These are phyloP conservation scores for Starmerella bacillaris DNA, from an alignment of 805 yeast genomes.

Conservation along the genomic window DNA sequence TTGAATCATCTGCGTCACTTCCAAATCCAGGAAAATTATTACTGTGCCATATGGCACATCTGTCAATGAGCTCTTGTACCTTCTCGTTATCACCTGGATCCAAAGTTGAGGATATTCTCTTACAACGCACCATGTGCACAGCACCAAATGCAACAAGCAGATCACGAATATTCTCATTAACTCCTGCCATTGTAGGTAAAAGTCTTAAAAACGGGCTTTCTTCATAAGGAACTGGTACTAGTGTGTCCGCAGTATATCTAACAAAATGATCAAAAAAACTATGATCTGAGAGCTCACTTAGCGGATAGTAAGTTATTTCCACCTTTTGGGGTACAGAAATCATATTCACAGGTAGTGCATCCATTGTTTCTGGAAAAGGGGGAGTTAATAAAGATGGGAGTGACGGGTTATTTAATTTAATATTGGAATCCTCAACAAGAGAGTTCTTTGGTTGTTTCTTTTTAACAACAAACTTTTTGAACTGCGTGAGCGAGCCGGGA, in stretches of 20 bases:
- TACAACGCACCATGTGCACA: slow-evolving; percentile 6
- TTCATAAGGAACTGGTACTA: slow-evolving; percentile 52
- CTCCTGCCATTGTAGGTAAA: slow-evolving; percentile 51
- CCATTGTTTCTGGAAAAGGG: slow-evolving; percentile 4
- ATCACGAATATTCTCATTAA: slow-evolving; percentile 15
- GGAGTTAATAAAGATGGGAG: slow-evolving; percentile 4
- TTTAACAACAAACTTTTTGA: slow-evolving; percentile 9
- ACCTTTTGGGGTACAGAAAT: slow-evolving; percentile 1
- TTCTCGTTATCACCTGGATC: neutral
- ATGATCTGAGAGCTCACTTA: slow-evolving; percentile 15
- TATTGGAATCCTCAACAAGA: neutral
- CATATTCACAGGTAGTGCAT: neutral
- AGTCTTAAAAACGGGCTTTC: slow-evolving; percentile 50
- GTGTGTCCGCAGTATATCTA: slow-evolving; percentile 31
- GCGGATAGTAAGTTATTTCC: neutral
- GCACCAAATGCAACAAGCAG: slow-evolving; percentile 16
- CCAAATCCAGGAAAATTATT: neutral
- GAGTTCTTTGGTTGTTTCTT: slow-evolving; percentile 1
- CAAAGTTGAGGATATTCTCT: neutral
- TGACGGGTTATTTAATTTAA: slow-evolving; percentile 2
- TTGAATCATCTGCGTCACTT: neutral
- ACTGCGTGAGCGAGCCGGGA: slow-evolving; percentile 6
- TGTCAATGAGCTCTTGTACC: neutral
- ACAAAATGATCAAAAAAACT: slow-evolving; percentile 47
- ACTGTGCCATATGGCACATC: neutral